Evolutionary conservation across 805 yeast genomes (phyloP).

Genomic region (Cyberlindnera maclurae): DNA sequence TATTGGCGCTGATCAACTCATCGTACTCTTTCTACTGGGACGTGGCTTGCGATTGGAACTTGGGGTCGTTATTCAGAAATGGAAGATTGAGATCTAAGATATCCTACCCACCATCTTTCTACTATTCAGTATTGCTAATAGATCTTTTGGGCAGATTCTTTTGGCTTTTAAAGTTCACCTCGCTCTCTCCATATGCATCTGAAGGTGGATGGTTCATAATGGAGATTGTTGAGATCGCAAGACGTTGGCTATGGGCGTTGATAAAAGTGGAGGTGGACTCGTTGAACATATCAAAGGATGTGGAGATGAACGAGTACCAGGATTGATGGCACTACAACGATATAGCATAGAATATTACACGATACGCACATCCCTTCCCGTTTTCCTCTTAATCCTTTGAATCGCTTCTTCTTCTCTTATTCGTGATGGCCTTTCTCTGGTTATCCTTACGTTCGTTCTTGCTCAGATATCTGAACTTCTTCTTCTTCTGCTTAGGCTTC

Average conservation of each 20-base stretch:
- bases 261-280: conserved; percentile 75
- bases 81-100: conserved; percentile 4
- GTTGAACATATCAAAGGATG: conserved; percentile 6
- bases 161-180: conserved; percentile 55
- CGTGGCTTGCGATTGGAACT: conserved; percentile 77
- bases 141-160: conserved; percentile 68
- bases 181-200: conserved; percentile 13
- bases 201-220: conserved; percentile 60
- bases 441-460: conserved; percentile 67
- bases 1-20: conserved; percentile 56
- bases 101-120: conserved; percentile 26
- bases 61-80: conserved; percentile 30
- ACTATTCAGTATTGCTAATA: conserved; percentile 47
- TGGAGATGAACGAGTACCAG: conserved; percentile 7
- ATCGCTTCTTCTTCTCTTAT: conserved; percentile 26
- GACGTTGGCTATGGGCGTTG: conserved; percentile 89
- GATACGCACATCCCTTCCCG: too few relatives aligned
- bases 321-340: background rate
- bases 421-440: conserved; percentile 38
- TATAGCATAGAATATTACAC: background rate
- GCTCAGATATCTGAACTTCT: conserved; percentile 83
- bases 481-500: conserved; percentile 40
- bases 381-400: background rate
- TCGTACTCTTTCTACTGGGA: conserved; percentile 87
- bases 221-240: conserved; percentile 65